These are phyloP conservation scores for Citrus cavaleriei DNA, from an alignment of 345 rosid genomes.

Conservation along the genomic window DNA sequence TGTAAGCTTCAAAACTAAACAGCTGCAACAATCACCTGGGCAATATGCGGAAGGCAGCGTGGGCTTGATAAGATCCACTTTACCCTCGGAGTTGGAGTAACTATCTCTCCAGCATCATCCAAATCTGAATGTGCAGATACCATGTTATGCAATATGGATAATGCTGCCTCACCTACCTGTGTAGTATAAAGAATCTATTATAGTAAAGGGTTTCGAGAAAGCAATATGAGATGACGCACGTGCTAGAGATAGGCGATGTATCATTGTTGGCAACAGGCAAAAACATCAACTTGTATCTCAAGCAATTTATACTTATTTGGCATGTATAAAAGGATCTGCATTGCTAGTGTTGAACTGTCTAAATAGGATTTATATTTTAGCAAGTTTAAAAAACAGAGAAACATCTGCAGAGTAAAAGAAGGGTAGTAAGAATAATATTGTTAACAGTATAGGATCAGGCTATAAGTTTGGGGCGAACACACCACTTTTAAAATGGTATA, in stretches of 20 bases:
- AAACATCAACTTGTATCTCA: not conserved
- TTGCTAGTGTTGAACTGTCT: not conserved
- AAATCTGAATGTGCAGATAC: slow-evolving; percentile 98
- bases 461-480: not conserved
- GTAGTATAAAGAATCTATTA: slow-evolving; percentile 20
- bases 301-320: slow-evolving; percentile 1
- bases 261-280: not conserved
- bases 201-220: slow-evolving; percentile 8
- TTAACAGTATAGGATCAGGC: not conserved
- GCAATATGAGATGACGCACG: not conserved
- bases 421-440: not conserved
- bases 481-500: not conserved
- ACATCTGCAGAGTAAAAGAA: no score
- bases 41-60: slow-evolving; percentile 96
- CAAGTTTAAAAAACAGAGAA: not conserved
- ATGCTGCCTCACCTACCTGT: slow-evolving; percentile 94
- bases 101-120: slow-evolving; percentile 99
- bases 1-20: not conserved
- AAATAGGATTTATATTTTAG: not conserved
- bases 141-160: slow-evolving; percentile 93
- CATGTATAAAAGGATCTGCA: slow-evolving; percentile 2
- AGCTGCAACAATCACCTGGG: slow-evolving; percentile 57
- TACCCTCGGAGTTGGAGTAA: slow-evolving; percentile 98
- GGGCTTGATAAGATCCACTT: slow-evolving; percentile 91
- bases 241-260: not conserved